A percentile compares a stretch with the other conserved stretches of the same genome.
Conservation (phyloP, 2,329 filamentous ascomycete species). For the Berkeleyomyces rouxiae region DNA sequence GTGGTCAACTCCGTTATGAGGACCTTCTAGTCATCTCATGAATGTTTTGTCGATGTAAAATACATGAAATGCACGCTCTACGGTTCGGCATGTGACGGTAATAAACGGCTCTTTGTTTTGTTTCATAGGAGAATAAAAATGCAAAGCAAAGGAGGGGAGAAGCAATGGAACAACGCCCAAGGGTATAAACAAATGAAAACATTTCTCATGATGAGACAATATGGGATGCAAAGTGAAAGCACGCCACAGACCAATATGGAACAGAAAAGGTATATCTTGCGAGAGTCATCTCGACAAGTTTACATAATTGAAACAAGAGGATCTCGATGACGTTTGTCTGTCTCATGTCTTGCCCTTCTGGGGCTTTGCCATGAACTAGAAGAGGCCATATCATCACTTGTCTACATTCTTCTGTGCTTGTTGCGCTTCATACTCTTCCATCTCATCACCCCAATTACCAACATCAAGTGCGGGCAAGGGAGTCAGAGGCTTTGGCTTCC, state of each 20-base stretch:
- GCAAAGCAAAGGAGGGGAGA: not conserved
- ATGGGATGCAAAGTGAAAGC: not conserved
- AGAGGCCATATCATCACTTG: not conserved
- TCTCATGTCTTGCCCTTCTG: not conserved
- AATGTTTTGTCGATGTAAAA: not conserved
- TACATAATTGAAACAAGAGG: no score
- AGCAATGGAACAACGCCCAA: not conserved
- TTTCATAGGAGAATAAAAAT: not conserved
- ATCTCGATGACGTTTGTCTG: not conserved
- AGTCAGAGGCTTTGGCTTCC: conserved; percentile 17
- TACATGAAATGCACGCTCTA: not conserved
- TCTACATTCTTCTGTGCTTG: not conserved
- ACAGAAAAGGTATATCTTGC: not conserved
- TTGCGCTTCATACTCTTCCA: conserved; percentile 30
- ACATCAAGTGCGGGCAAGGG: conserved; percentile 25
- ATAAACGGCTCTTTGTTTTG: not conserved
- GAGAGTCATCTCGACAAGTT: no score
- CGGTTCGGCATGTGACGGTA: not conserved
- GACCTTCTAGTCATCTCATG: no score
- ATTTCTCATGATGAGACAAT: not conserved
- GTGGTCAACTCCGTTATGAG: not conserved
- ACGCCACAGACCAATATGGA: not conserved
- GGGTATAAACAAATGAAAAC: not conserved
- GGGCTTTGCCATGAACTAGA: no score
- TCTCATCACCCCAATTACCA: conserved; percentile 41